Percentiles rank a stretch among this genome's conserved stretches.
These are phyloP conservation scores for Graphium sp. DNA, from an alignment of 2,329 filamentous ascomycete genomes.

Conservation along the genomic window DNA sequence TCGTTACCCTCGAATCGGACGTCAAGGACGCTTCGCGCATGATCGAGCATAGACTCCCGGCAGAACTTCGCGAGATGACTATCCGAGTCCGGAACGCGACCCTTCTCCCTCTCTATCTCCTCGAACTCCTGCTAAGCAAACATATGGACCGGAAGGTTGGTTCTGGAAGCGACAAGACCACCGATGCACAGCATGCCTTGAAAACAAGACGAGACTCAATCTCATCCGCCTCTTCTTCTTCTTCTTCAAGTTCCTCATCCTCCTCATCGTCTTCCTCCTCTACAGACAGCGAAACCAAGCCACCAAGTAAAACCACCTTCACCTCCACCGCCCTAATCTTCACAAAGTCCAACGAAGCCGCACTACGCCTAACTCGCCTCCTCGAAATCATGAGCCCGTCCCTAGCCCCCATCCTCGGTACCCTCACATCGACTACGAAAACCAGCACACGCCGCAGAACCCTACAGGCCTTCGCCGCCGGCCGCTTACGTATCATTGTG, in stretches of 20 bases:
- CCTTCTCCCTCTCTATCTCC: constrained; percentile 70
- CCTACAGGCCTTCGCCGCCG: constrained; percentile 47
- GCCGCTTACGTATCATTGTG: constrained; percentile 61
- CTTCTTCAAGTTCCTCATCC: constrained; percentile 13
- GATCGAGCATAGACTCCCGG: constrained; percentile 38
- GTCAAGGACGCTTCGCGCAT: constrained; percentile 5
- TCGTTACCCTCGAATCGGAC: constrained; percentile 56
- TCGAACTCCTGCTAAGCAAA: constrained; percentile 51
- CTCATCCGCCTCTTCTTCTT: constrained; percentile 11
- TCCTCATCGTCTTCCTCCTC: constrained; percentile 14
- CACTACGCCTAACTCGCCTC: constrained; percentile 71
- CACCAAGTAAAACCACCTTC: constrained; percentile 9
- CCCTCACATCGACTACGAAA: constrained; percentile 64
- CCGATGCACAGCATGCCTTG: constrained; percentile 14
- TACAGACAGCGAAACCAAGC: constrained; percentile 11
- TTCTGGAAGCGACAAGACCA: constrained; percentile 13
- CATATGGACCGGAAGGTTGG: constrained; percentile 18
- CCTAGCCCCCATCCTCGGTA: constrained; percentile 41
- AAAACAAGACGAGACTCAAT: constrained; percentile 5
- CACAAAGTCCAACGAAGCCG: constrained; percentile 77
- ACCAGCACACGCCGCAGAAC: constrained; percentile 52
- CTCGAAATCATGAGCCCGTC: constrained; percentile 48
- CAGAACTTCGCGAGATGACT: constrained; percentile 45
- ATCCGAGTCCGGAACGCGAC: constrained; percentile 52
- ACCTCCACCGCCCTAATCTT: constrained; percentile 55